These are phyloP conservation scores for Colletotrichum simmondsii DNA, from an alignment of 2,329 filamentous ascomycete species.

Conservation along the genomic window DNA sequence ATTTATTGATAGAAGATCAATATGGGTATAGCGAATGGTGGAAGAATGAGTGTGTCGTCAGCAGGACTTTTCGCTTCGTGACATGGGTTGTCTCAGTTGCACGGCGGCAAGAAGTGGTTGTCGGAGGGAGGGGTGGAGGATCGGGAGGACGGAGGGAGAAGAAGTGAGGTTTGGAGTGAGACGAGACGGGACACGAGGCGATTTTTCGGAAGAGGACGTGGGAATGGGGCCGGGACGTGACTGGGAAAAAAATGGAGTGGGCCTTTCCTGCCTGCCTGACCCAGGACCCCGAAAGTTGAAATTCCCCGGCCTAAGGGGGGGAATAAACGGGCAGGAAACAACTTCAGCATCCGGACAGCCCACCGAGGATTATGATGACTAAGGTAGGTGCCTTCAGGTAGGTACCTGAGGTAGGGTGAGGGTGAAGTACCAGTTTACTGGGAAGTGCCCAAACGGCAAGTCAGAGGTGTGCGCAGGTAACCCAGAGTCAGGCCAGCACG, in stretches of 20 bases:
- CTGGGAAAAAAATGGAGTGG: constrained; percentile 22
- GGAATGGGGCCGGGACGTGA: constrained; percentile 28
- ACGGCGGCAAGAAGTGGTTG: background rate
- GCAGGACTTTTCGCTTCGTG: background rate
- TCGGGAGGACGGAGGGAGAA: constrained; percentile 22
- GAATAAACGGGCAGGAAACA: background rate
- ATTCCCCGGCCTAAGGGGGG: constrained; percentile 19
- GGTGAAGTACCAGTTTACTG: background rate
- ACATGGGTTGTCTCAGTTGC: constrained; percentile 1
- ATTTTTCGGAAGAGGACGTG: constrained; percentile 32
- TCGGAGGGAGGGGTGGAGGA: background rate
- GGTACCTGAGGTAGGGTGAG: no score
- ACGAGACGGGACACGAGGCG: constrained; percentile 33
- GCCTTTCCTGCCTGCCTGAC: background rate
- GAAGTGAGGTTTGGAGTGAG: constrained; percentile 18
- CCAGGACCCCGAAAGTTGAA: constrained; percentile 31
- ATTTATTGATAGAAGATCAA: background rate
- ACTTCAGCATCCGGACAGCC: background rate
- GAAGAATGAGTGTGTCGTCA: background rate
- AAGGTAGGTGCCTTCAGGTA: background rate
- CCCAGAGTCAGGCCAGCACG: background rate
- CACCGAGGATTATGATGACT: background rate
- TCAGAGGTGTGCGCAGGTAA: background rate
- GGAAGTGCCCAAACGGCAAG: background rate
- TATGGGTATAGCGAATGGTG: background rate